Base-by-base conservation (phyloP, 768 basidiomycete genomes). In the Pleurotus djamor region DNA sequence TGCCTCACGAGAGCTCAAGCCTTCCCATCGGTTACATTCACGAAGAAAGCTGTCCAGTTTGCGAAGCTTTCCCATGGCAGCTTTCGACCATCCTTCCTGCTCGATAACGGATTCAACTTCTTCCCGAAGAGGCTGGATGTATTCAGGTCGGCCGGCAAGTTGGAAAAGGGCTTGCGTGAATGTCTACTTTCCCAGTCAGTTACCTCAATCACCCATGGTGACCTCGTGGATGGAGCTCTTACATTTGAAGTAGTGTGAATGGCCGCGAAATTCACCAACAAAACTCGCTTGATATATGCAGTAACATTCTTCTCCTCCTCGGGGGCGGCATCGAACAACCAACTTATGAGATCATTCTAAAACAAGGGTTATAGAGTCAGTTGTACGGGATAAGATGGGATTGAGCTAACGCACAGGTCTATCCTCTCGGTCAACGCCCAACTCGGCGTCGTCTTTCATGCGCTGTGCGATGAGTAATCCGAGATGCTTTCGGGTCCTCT, bases 31-130 rank as follows among this genome's bases (percentile, higher is more conserved):
- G 57, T 72, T 70, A 4, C 73, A 74, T 57, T 81, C 81, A 36
- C 74, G 73, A n/a, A 81, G 59, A 61, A 80, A 79, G 59, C 79
- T 82, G 57, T 80, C 79, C 14, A 80, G 51, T 59, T 76, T 75
- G 58, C 71, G 67, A 71, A 82, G 73, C 50, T 76, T 75, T 5
- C 65, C 64, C 14, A 80, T 59, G 0, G 71, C 66, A 6, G 67
- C 62, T 52, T 75, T 74, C 0, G 68, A 65, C 71, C 76, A 81
- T 35, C 73, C 79, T 34, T 79, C 71, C 3, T 68, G 63, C 4
- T 61, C 52, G 14, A 79, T 52, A 3, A 77, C 71, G 1, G 60
- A 52, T 35, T 78, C 76, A 4, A 80, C 69, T 64, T 85, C 83
- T 57, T 78, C 74, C 0, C 81, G 73, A 3, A 84, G 49, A 5